A percentile compares a stretch with the other conserved stretches of the same genome.
These are phyloP conservation scores for Leishmania major DNA, from an alignment of 208 protist species.

Conservation along the genomic window DNA sequence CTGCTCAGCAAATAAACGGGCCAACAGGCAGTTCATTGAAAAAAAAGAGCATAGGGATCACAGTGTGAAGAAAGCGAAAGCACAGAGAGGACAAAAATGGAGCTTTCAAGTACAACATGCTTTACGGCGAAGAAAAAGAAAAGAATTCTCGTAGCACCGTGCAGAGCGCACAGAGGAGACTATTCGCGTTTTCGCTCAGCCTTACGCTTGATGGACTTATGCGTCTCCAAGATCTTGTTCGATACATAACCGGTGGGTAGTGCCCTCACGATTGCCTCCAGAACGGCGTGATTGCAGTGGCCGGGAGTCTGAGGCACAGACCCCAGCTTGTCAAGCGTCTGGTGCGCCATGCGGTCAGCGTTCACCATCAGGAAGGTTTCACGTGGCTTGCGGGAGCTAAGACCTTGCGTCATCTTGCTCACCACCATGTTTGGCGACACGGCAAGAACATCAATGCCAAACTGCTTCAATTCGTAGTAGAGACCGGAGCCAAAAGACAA, in stretches of 20 bases:
- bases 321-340: conserved; percentile 75
- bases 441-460: conserved; percentile 67
- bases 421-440: conserved; percentile 84
- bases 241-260: conserved; percentile 43
- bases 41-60: neutral
- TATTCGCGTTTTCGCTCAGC: conserved; percentile 37
- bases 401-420: conserved; percentile 80
- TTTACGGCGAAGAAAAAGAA: neutral
- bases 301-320: conserved; percentile 43
- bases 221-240: conserved; percentile 35
- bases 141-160: neutral
- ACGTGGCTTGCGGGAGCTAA: conserved; percentile 58
- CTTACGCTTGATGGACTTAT: conserved; percentile 52
- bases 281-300: conserved; percentile 68
- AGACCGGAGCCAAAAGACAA: conserved; percentile 64
- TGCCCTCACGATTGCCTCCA: conserved; percentile 33
- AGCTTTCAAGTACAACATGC: neutral
- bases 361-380: conserved; percentile 77
- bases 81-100: neutral
- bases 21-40: neutral
- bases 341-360: conserved; percentile 63
- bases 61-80: neutral
- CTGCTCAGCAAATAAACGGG: neutral
- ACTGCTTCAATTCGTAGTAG: conserved; percentile 64
- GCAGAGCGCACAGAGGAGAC: neutral